Evolutionary conservation across 2,329 filamentous ascomycete genomes (phyloP), one percentile per base, ranked within the genome.

Genomic region (Aureobasidium namibiae): DNA sequence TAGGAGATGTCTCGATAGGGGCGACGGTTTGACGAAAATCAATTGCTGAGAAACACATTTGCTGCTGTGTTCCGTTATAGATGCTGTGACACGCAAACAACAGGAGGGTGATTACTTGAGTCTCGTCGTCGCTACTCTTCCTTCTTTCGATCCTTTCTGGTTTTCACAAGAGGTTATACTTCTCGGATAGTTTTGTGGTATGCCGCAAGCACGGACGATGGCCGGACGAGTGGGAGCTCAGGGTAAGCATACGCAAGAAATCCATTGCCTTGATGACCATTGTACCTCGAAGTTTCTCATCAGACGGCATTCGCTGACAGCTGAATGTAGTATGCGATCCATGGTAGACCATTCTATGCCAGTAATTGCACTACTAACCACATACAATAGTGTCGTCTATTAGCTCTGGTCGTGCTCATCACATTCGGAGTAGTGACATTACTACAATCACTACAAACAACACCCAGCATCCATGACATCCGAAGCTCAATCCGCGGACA

Each of bases 201-300:
- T 54, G 50, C 50, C 50, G 39, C 29, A 56, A 56, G 52, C 52
- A 56, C 39, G 39, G 52, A 56, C 38, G 52, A 56, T 45, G 39
- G 33, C 39, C 33, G 50, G 36, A 54, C 36, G 36, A 4, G 36
- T 38, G 50, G 50, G 38, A 45, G 29, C 52, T 13, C 52, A 44
- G 52, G 52, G 52, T 56, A 34, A 56, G 39, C 39, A 52, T 42
- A 31, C 42, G 38, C 38, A 52, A 29, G 26, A 13, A 52, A n/a
- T 53, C 14, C 33, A 39, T 8, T 18, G 6, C 16, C 24, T 29
- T 11, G n/a, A 45, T 36, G 11, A 34, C 16, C 23, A 45, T 42
- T 44, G 29, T 34, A 23, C 36, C 14, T 44, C 21, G 23, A 36
- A 14, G 10, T 26, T n/a, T 24, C 23, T 7, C 4, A 44, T 56